Percentiles rank a stretch among this genome's conserved stretches.
Conservation (phyloP, 2,329 filamentous ascomycete species). For the Pseudocercospora pini-densiflorae region DNA sequence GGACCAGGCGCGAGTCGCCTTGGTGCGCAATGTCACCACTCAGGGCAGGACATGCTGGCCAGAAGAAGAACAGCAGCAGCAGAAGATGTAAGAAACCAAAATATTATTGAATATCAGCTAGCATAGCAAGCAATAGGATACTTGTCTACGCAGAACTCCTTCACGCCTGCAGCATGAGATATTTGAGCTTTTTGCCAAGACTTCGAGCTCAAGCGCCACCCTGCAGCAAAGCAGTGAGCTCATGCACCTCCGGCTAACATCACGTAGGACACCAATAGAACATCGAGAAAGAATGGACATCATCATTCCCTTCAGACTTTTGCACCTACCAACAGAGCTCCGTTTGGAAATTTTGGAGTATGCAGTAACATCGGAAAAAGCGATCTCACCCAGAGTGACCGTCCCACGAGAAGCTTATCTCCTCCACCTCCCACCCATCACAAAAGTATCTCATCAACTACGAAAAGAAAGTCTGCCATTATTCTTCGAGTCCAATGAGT, state of each 20-base stretch:
- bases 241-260: neutral
- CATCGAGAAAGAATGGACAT: neutral
- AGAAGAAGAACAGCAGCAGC: neutral
- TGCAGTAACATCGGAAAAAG: neutral
- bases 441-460: neutral
- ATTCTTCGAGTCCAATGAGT: conserved; percentile 7
- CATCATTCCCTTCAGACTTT: neutral
- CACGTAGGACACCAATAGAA: neutral
- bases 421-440: conserved; percentile 8
- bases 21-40: neutral
- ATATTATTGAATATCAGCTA: neutral
- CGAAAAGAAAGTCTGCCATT: conserved; percentile 5
- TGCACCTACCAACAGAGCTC: conserved; percentile 7
- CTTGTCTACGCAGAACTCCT: neutral
- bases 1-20: neutral
- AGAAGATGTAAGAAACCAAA: neutral
- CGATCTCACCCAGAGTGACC: conserved; percentile 4
- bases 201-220: neutral
- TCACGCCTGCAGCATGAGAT: neutral
- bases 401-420: conserved; percentile 11
- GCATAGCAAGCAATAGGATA: neutral
- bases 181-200: neutral
- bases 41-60: neutral
- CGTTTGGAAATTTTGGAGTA: conserved; percentile 1
- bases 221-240: neutral